These are phyloP conservation scores for Suillus subluteus DNA, from an alignment of 768 basidiomycete genomes.

Conservation along the genomic window DNA sequence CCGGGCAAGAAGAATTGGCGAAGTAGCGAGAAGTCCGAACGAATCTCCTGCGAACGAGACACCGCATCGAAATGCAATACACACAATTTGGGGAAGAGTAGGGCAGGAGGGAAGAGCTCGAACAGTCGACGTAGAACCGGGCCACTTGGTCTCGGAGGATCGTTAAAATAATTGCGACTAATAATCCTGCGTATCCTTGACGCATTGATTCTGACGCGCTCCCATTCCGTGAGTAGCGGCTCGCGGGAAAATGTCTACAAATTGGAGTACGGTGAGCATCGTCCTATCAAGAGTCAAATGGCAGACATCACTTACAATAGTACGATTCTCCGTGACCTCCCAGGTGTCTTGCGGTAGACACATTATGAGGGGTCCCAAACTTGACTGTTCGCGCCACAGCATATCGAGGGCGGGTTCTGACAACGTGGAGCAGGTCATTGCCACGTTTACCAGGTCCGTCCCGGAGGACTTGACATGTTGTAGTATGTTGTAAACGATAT, in stretches of 20 bases:
- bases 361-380: neutral
- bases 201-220: neutral
- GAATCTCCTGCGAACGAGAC: neutral
- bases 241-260: neutral
- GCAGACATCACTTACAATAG: neutral
- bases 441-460: neutral
- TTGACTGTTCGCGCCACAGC: neutral
- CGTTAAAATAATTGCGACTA: too few relatives aligned
- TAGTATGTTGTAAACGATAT: neutral
- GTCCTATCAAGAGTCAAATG: neutral
- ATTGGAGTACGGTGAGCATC: neutral
- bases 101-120: neutral
- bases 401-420: neutral
- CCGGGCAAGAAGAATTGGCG: neutral
- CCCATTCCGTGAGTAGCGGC: neutral
- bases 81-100: neutral
- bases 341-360: conserved; percentile 1
- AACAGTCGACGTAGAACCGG: neutral
- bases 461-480: neutral
- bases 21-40: neutral
- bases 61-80: neutral
- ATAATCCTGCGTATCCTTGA: neutral
- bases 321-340: neutral
- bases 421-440: neutral
- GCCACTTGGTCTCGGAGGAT: neutral